Evolutionary conservation across 352 stramenopile species (phyloP), one percentile per base, ranked within the genome.

Genomic region (Pythium biforme): DNA sequence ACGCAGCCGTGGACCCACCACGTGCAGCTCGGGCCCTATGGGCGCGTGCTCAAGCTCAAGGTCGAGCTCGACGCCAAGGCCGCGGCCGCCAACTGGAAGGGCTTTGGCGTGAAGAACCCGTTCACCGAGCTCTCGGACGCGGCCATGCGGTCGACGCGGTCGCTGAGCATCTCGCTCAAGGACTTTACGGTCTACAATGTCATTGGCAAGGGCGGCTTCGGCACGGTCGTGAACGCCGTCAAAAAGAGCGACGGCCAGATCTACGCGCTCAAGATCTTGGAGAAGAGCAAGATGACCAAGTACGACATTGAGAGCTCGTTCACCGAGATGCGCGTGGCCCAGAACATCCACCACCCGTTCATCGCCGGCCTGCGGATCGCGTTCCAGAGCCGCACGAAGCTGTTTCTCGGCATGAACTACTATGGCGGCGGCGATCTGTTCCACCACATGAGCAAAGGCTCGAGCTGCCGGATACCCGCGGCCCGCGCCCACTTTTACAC

Each of bases 401-500:
- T 96, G 22, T 95, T 95, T 45, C 53, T 96, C 40, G 86, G 88
- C 9, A 95, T 94, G 86, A 92, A 89, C 55, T 96, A 93, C 61
- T 95, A 95, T 59, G 85, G 78, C 37, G 88, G 88, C 53, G 88
- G 86, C 8, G 84, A 94, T 60, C 65, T 96, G 14, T 94, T 94
- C 51, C 86, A 96, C 70, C 87, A 96, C 73, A 94, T 96, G 85
- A 94, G 83, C 68, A 94, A 96, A 56, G 87, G 84, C 17, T 76
- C 84, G n/a, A 94, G 81, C 58, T 96, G 84, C 45, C 75, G 83
- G 65, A 94, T 96, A 86, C 80, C 82, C 4, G 69, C 81, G 4
- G 73, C 89, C 29, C 86, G 90, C 11, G 88, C 88, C 10, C 87
- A 94, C 64, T 95, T 98, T 66, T 98, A 98, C 74, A 88, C 88